A percentile compares a stretch with the other conserved stretches of the same genome.
phyloP scores from a whole-genome alignment of 2,329 filamentous ascomycete species.

The Eutypella sp. region DNA sequence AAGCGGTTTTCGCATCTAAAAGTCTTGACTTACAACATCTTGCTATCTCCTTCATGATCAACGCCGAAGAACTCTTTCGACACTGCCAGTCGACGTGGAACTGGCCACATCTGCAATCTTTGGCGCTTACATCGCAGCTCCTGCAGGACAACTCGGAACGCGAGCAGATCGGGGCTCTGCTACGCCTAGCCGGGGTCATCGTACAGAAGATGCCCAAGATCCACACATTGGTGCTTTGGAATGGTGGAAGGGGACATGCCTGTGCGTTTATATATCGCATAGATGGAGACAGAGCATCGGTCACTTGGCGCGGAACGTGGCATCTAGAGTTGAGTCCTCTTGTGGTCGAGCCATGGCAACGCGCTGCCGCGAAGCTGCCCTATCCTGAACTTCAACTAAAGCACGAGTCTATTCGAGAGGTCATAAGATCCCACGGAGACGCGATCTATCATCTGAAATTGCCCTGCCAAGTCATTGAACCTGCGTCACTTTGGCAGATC shows the following conservation, averaged over 20 bases:
- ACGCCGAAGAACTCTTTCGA: constrained; percentile 25
- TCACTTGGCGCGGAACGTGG: constrained; percentile 32
- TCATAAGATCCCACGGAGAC: constrained; percentile 25
- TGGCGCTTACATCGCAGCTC: constrained; percentile 29
- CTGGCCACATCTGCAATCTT: constrained; percentile 25
- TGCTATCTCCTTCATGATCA: constrained; percentile 23
- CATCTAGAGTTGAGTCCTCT: constrained; percentile 17
- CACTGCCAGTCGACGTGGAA: constrained; percentile 17
- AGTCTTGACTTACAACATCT: constrained; percentile 24
- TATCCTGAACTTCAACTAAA: constrained; percentile 17
- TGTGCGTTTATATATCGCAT: constrained; percentile 29
- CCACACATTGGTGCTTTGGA: constrained; percentile 30
- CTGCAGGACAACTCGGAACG: constrained; percentile 12
- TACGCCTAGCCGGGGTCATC: constrained; percentile 16
- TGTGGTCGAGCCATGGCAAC: constrained; percentile 22
- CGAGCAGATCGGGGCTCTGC: constrained; percentile 16
- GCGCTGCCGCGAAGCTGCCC: constrained; percentile 12
- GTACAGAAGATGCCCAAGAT: constrained; percentile 27
- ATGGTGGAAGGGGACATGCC: constrained; percentile 23
- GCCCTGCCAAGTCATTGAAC: constrained; percentile 26
- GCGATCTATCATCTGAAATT: constrained; percentile 26
- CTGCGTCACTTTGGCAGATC: constrained; percentile 29
- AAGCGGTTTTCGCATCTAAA: constrained; percentile 18
- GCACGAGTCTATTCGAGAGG: constrained; percentile 14
- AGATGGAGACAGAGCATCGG: constrained; percentile 13